A percentile compares a stretch with the other conserved stretches of the same genome.
These are phyloP conservation scores for Penicillium robsamsonii DNA, from an alignment of 495 filamentous ascomycete species.

Conservation along the genomic window DNA sequence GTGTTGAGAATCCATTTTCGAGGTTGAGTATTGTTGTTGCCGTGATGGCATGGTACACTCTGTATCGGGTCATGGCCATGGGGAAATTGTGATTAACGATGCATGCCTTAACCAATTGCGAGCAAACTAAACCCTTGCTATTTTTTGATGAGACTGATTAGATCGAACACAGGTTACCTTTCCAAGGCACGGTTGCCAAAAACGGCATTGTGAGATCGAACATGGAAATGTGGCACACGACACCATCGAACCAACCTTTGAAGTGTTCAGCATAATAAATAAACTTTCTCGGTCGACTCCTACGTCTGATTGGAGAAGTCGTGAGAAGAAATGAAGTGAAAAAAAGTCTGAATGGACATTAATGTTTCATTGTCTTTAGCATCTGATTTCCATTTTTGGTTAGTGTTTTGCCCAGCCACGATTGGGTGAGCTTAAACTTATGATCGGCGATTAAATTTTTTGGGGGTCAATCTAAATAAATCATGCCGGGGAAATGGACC, in stretches of 20 bases:
- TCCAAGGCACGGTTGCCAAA: not conserved
- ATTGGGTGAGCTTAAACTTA: not conserved
- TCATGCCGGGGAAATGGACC: not conserved
- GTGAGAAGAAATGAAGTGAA: not conserved
- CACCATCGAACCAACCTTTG: not conserved
- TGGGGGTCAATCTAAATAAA: not conserved
- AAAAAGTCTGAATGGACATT: not conserved
- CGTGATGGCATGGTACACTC: slow-evolving; percentile 13
- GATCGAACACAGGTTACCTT: not conserved
- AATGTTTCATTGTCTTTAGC: not conserved
- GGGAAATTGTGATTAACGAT: not conserved
- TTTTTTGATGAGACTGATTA: not conserved
- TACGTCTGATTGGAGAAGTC: not conserved
- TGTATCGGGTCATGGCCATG: slow-evolving; percentile 5
- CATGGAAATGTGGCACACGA: not conserved
- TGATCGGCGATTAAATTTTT: not conserved
- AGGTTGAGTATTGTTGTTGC: slow-evolving; percentile 8
- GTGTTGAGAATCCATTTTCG: slow-evolving; percentile 7
- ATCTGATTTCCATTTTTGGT: not conserved
- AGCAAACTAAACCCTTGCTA: not conserved
- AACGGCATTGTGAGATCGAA: not conserved
- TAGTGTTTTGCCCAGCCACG: not conserved
- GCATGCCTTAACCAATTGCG: not conserved
- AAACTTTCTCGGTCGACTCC: not conserved
- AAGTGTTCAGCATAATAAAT: not conserved